Evolutionary conservation across 1,284 basidiomycete species (phyloP).

Genomic region (Moesziomyces sp.): DNA sequence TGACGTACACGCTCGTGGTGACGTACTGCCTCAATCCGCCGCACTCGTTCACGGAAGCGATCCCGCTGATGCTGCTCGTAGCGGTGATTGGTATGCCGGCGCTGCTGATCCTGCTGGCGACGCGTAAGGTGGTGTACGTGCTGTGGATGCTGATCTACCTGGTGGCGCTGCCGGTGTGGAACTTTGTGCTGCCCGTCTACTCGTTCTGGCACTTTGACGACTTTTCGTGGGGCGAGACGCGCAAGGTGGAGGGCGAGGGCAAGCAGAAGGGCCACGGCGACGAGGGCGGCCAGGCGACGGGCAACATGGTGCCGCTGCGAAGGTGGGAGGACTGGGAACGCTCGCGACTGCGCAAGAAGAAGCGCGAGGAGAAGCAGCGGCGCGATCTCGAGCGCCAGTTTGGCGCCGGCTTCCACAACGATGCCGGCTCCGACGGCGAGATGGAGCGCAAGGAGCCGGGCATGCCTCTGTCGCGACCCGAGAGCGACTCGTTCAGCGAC

Average conservation of each 20-base stretch:
- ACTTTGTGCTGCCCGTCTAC: conserved; percentile 81
- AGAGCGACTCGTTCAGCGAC: conserved; percentile 50
- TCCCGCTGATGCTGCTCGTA: conserved; percentile 88
- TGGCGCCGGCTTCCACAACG: conserved; percentile 77
- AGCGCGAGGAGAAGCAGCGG: conserved; percentile 83
- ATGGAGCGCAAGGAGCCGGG: conserved; percentile 41
- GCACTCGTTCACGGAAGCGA: conserved; percentile 86
- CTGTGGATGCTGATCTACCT: conserved; percentile 98
- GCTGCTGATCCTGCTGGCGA: conserved; percentile 90
- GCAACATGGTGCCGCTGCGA: conserved; percentile 81
- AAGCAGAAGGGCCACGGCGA: conserved; percentile 78
- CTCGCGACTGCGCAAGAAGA: conserved; percentile 89
- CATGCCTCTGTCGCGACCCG: conserved; percentile 28
- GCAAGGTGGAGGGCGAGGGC: conserved; percentile 80
- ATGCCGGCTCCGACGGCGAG: conserved; percentile 69
- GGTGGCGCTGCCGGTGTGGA: conserved; percentile 71
- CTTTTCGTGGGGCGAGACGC: conserved; percentile 98
- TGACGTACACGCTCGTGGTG: conserved; percentile 90
- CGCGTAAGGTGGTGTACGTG: conserved; percentile 92
- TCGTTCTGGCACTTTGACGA: conserved; percentile 99
- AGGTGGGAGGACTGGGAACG: conserved; percentile 99
- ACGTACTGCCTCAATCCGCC: conserved; percentile 83
- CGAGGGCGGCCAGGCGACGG: conserved; percentile 73
- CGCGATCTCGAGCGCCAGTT: conserved; percentile 62
- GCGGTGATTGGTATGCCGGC: conserved; percentile 93